Conservation (phyloP, 371 early-diverging fungal genomes). For the Mycotypha africana region DNA sequence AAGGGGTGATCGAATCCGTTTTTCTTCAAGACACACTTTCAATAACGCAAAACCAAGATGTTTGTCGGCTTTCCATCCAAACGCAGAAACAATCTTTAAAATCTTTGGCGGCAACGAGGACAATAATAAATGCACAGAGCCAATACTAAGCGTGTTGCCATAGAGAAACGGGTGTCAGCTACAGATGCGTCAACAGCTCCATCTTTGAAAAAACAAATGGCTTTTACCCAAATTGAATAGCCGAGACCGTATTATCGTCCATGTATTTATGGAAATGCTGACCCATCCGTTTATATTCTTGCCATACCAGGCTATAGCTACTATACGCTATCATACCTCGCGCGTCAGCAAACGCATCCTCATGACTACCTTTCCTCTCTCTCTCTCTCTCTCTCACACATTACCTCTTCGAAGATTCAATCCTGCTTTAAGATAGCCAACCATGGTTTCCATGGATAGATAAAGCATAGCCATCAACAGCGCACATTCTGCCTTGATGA, state of each 20-base stretch:
- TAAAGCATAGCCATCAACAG: constrained; percentile 51
- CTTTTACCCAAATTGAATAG: constrained; percentile 45
- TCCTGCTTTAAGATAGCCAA: constrained; percentile 58
- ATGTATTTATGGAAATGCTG: constrained; percentile 32
- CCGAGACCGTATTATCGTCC: constrained; percentile 40
- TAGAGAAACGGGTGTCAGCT: background rate
- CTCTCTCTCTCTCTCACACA: no score
- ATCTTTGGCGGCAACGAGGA: constrained; percentile 56
- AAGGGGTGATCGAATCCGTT: constrained; percentile 51
- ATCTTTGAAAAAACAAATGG: no score
- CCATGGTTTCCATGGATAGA: constrained; percentile 49
- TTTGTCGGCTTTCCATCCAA: constrained; percentile 57
- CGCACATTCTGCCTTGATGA: constrained; percentile 55
- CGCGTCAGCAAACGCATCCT: no score
- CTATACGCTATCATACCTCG: constrained; percentile 25
- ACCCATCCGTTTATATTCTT: constrained; percentile 45
- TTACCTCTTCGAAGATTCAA: constrained; percentile 57
- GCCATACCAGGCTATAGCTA: constrained; percentile 45
- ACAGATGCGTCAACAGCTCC: background rate
- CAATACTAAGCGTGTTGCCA: constrained; percentile 46
- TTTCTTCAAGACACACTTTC: constrained; percentile 46
- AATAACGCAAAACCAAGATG: constrained; percentile 54
- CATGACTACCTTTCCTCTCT: background rate
- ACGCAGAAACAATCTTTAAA: constrained; percentile 47
- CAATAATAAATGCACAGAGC: constrained; percentile 54